phyloP scores from a whole-genome alignment of 352 stramenopile species.

The Phytophthora fragariaefolia region DNA sequence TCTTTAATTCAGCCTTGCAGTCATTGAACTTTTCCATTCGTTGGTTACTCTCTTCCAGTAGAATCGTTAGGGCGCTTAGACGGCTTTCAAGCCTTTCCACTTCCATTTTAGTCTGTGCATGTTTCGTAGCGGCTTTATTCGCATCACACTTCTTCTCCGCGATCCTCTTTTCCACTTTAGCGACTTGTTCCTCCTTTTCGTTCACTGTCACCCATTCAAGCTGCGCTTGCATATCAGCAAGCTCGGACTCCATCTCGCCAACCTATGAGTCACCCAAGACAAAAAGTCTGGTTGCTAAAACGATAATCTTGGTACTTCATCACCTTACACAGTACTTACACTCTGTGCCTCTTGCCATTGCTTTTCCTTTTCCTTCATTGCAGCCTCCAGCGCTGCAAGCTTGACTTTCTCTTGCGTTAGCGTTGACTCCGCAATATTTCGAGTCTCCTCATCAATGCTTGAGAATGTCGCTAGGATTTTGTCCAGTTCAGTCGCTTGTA shows the following conservation, averaged over 20 bases:
- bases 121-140: conserved; percentile 41
- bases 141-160: conserved; percentile 51
- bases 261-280: conserved; percentile 42
- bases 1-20: conserved; percentile 49
- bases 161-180: conserved; percentile 57
- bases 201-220: conserved; percentile 79
- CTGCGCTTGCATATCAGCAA: conserved; percentile 66
- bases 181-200: conserved; percentile 57
- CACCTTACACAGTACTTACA: conserved; percentile 24
- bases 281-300: background rate
- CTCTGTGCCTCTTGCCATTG: conserved; percentile 74
- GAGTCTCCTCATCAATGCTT: conserved; percentile 86
- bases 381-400: conserved; percentile 9
- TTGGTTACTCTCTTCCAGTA: conserved; percentile 47
- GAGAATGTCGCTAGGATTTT: conserved; percentile 88
- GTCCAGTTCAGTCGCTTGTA: conserved; percentile 96
- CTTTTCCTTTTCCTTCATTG: conserved; percentile 61
- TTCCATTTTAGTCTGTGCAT: conserved; percentile 36
- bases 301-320: too few relatives aligned
- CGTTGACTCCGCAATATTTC: conserved; percentile 60
- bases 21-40: conserved; percentile 34
- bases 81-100: conserved; percentile 54
- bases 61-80: conserved; percentile 61
- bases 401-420: conserved; percentile 45
- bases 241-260: conserved; percentile 62